These are phyloP conservation scores for Anethum foeniculum DNA, from an alignment of 140 eudicot species.

Conservation along the genomic window DNA sequence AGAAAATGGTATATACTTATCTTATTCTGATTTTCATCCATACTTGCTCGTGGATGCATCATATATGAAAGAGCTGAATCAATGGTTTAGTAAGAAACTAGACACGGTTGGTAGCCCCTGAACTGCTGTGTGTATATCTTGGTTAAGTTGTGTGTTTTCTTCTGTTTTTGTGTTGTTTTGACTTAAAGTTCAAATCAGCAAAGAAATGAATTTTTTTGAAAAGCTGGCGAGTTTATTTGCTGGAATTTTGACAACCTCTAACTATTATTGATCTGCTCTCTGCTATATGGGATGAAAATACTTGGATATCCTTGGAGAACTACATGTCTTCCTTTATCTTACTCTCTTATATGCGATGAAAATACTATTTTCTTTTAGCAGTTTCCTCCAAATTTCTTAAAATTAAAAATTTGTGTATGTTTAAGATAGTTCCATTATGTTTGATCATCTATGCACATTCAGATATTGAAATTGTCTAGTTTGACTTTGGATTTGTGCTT, in stretches of 20 bases:
- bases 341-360: not conserved
- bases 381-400: not conserved
- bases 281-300: too few species aligned
- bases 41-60: conserved; percentile 81
- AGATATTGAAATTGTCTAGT: not conserved
- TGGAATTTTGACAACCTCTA: not conserved
- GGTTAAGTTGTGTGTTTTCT: not conserved
- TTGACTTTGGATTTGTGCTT: not conserved
- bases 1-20: conserved; percentile 84
- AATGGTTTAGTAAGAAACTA: conserved; percentile 91
- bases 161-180: not conserved
- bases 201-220: not conserved
- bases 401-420: not conserved
- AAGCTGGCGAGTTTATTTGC: not conserved
- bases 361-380: not conserved
- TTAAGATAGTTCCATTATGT: not conserved
- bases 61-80: conserved; percentile 86
- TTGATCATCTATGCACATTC: not conserved
- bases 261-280: not conserved
- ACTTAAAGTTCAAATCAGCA: not conserved
- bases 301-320: not conserved
- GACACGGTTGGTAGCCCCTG: conserved; percentile 58
- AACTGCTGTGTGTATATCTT: conserved; percentile 3
- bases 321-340: not conserved
- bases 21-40: conserved; percentile 85